Evolutionary conservation across 2,329 filamentous ascomycete genomes (phyloP).

Genomic region (Cladosporium sp.): DNA sequence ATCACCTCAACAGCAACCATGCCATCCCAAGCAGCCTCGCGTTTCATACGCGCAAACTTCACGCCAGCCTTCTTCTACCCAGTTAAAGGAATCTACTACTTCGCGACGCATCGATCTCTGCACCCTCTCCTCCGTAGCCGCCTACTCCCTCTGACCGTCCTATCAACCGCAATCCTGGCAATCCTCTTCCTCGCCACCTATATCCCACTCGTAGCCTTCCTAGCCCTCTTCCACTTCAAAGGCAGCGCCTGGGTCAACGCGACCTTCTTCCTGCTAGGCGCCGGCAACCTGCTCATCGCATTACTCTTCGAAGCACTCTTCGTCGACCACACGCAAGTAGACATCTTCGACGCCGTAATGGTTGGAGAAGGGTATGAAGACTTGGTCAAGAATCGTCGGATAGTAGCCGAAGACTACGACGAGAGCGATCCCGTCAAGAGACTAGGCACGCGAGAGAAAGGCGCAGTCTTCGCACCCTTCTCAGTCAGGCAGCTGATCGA

Average conservation of each 20-base stretch:
- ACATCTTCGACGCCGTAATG: slow-evolving; percentile 77
- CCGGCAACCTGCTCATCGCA: slow-evolving; percentile 59
- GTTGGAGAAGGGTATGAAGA: slow-evolving; percentile 68
- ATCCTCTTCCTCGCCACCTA: slow-evolving; percentile 86
- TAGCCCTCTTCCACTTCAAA: slow-evolving; percentile 79
- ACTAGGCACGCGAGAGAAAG: slow-evolving; percentile 74
- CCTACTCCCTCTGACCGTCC: slow-evolving; percentile 73
- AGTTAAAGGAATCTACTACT: slow-evolving; percentile 70
- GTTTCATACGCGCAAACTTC: slow-evolving; percentile 31
- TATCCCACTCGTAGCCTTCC: slow-evolving; percentile 80
- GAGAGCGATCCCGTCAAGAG: slow-evolving; percentile 71
- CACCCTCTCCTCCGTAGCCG: slow-evolving; percentile 76
- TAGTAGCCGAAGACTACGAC: slow-evolving; percentile 63
- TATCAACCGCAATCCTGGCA: slow-evolving; percentile 78
- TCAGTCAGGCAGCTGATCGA: slow-evolving; percentile 87
- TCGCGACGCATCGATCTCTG: slow-evolving; percentile 69
- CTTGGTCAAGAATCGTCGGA: slow-evolving; percentile 58
- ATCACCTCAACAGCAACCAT: not conserved
- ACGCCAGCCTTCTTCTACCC: slow-evolving; percentile 32
- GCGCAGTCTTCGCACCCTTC: slow-evolving; percentile 81
- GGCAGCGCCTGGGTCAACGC: slow-evolving; percentile 85
- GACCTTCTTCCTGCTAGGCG: slow-evolving; percentile 73
- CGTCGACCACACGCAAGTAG: slow-evolving; percentile 69
- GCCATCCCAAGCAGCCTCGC: slow-evolving; percentile 7
- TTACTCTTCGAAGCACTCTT: slow-evolving; percentile 51